A percentile compares a stretch with the other conserved stretches of the same genome.
Evolutionary conservation across 2,329 filamentous ascomycete genomes (phyloP).

Genomic region (Nemania sp.): DNA sequence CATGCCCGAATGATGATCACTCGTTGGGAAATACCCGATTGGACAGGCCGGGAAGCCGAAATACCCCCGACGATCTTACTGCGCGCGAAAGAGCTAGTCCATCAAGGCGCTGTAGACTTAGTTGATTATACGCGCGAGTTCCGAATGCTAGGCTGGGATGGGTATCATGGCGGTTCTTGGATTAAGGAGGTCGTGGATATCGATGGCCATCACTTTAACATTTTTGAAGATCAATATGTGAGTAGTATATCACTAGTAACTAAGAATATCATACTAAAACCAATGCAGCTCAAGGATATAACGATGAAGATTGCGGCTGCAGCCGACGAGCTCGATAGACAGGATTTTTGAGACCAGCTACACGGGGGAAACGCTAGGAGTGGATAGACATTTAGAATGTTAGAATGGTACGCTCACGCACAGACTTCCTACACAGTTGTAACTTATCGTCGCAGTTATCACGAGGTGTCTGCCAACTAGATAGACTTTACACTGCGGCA

Average conservation of each 20-base stretch:
- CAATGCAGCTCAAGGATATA: constrained; percentile 43
- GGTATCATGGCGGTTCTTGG: constrained; percentile 57
- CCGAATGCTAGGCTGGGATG: constrained; percentile 61
- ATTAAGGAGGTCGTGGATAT: constrained; percentile 61
- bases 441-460: not conserved
- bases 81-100: constrained; percentile 57
- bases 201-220: constrained; percentile 63
- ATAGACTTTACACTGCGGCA: not conserved
- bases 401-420: not conserved
- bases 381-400: not conserved
- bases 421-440: not conserved
- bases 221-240: constrained; percentile 50
- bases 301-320: constrained; percentile 46
- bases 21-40: constrained; percentile 46
- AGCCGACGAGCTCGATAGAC: constrained; percentile 43
- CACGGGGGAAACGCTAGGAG: not conserved
- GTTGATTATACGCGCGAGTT: constrained; percentile 61
- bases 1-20: constrained; percentile 50
- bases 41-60: constrained; percentile 40
- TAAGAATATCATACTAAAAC: constrained; percentile 18
- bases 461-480: not conserved
- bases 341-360: not conserved
- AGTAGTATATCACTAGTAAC: constrained; percentile 27
- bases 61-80: constrained; percentile 60
- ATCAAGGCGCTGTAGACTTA: constrained; percentile 37